Evolutionary conservation across 1,284 basidiomycete species (phyloP).

Genomic region (Cutaneotrichosporon mucoides): DNA sequence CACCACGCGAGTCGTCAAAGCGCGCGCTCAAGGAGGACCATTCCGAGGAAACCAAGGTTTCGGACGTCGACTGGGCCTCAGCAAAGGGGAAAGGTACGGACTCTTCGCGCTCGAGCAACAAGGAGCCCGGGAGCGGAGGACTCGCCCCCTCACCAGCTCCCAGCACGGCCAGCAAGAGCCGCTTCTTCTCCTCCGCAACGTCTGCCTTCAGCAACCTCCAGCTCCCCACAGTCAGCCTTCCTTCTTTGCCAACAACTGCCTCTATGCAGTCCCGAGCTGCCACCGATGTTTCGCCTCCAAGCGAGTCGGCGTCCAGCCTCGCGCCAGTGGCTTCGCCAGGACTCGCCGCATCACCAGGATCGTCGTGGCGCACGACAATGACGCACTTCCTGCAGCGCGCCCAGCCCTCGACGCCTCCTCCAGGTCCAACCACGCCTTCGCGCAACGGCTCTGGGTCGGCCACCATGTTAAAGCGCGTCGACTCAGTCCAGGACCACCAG

Average conservation of each 20-base stretch:
- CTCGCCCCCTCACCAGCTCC: neutral
- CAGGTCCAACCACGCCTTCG: constrained; percentile 7
- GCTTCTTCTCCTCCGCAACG: constrained; percentile 15
- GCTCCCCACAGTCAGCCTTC: constrained; percentile 7
- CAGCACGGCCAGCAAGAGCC: neutral
- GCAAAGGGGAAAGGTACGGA: neutral
- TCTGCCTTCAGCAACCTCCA: constrained; percentile 11
- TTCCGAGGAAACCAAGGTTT: neutral
- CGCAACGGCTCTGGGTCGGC: constrained; percentile 14
- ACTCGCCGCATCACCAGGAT: neutral
- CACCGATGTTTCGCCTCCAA: neutral
- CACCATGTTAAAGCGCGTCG: constrained; percentile 29
- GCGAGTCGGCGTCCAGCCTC: neutral
- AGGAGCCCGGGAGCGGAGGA: neutral
- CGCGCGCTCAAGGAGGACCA: constrained; percentile 1
- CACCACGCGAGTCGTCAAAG: constrained; percentile 1
- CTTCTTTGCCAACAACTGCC: neutral
- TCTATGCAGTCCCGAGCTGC: neutral
- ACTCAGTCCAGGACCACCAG: constrained; percentile 19
- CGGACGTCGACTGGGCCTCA: neutral
- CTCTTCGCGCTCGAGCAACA: neutral
- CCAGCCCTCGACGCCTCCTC: constrained; percentile 15
- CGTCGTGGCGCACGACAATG: constrained; percentile 36
- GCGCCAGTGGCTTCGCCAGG: neutral
- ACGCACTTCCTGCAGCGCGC: constrained; percentile 23